Base-by-base conservation (phyloP, 495 filamentous ascomycete species). In the Rhypophila decipiens region DNA sequence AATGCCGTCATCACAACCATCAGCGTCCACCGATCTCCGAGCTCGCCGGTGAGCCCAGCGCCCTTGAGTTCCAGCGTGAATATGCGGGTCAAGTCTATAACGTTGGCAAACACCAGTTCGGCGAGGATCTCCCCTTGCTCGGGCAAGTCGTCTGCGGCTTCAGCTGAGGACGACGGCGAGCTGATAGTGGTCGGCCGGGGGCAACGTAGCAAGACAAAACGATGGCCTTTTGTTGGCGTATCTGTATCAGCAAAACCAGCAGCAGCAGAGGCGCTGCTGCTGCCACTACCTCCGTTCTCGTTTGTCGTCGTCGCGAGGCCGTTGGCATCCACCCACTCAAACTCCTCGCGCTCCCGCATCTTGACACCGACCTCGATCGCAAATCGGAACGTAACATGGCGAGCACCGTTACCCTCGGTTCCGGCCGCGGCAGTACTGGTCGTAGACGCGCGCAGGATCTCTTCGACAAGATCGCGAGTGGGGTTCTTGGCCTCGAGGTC, bases 21-120 rank as follows among this genome's bases (percentile, higher is more conserved):
- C n/a, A 57, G 19, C 4, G 42, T 22, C 54, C 50, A 53, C 18
- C 54, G 41, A 7, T 53, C 50, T 3, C 54, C 46, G 35, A 57
- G 24, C 24, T 23, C 42, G 12, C 50, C 50, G 2, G 37, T 40
- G 4, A 15, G 21, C 7, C 42, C 54, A 17, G 43, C 23, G 29
- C 46, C 49, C 23, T 46, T 49, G 5, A 52, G 38, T 33, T 55
- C 48, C 33, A 55, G 24, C 12, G 38, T 39, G 23, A 44, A 55
- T 11, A 15, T 9, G 37, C 40, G 50, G 27, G 22, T 36, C 21
- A 7, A 31, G 27, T 20, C 21, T 17, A 47, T 7, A 7, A 33
- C 44, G 38, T 42, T 42, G 27, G 24, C 1, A n/a, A 47, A 43
- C n/a, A 13, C n/a, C 12, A 52, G 27, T 5, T 47, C 44, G 13